Conservation (phyloP, 1,139 yeast species). For the Nakaseomyces bracarensis region DNA sequence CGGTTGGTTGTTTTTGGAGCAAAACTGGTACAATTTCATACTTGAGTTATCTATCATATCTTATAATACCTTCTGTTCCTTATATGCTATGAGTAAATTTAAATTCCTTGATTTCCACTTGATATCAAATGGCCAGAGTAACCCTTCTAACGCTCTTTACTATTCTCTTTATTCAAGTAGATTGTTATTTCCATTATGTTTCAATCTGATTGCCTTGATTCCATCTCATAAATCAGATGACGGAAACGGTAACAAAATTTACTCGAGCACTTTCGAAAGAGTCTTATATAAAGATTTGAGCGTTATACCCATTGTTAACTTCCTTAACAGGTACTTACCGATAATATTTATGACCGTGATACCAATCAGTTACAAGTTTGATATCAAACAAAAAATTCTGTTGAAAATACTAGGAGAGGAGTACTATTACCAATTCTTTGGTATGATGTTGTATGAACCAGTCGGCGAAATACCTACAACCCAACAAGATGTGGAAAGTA, state of each 20-base stretch:
- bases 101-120: slow-evolving; percentile 30
- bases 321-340: slow-evolving; percentile 26
- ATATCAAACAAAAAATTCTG: slow-evolving; percentile 25
- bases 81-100: slow-evolving; percentile 30
- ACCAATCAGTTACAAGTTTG: slow-evolving; percentile 24
- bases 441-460: slow-evolving; percentile 28
- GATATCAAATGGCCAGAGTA: slow-evolving; percentile 29
- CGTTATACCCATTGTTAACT: slow-evolving; percentile 25
- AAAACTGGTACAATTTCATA: slow-evolving; percentile 20
- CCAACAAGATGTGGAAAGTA: slow-evolving; percentile 9
- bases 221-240: slow-evolving; percentile 14
- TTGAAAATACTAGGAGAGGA: slow-evolving; percentile 29
- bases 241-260: slow-evolving; percentile 8
- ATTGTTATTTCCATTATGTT: slow-evolving; percentile 29
- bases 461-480: slow-evolving; percentile 6
- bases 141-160: slow-evolving; percentile 29
- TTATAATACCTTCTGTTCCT: slow-evolving; percentile 27
- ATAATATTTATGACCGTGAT: slow-evolving; percentile 23
- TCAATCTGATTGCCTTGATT: slow-evolving; percentile 27
- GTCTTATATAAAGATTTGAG: slow-evolving; percentile 25
- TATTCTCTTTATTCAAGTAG: slow-evolving; percentile 30
- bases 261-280: slow-evolving; percentile 20
- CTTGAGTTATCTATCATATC: slow-evolving; percentile 22
- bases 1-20: slow-evolving; percentile 21
- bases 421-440: slow-evolving; percentile 30